Evolutionary conservation across 2,329 filamentous ascomycete species (phyloP).

Genomic region (Xylaria digitata): DNA sequence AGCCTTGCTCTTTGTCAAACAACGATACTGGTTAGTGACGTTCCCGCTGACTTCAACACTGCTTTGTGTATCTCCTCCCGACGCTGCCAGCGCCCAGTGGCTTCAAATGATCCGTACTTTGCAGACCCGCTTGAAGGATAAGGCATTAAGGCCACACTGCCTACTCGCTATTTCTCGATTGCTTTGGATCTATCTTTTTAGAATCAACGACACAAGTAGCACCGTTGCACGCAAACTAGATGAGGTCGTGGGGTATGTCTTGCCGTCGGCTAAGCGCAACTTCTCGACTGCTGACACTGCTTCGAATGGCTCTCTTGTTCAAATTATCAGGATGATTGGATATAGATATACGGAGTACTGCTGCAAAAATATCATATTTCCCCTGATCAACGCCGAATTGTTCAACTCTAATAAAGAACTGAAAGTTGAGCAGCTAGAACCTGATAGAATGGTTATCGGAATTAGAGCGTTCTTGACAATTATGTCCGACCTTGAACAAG

Average conservation of each 20-base stretch:
- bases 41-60: constrained; percentile 90
- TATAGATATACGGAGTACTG: constrained; percentile 95
- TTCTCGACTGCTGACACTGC: constrained; percentile 84
- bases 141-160: constrained; percentile 79
- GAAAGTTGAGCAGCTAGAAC: constrained; percentile 91
- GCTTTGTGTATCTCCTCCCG: constrained; percentile 86
- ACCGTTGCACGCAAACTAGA: constrained; percentile 83
- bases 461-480: constrained; percentile 94
- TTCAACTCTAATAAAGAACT: constrained; percentile 81
- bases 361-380: constrained; percentile 93
- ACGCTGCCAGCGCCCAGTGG: constrained; percentile 89
- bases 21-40: constrained; percentile 88
- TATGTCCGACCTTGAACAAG: constrained; percentile 91
- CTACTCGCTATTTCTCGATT: constrained; percentile 90
- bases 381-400: constrained; percentile 91
- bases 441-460: constrained; percentile 96
- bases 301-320: constrained; percentile 90
- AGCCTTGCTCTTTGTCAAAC: constrained; percentile 87
- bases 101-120: constrained; percentile 81
- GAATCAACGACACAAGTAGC: constrained; percentile 77
- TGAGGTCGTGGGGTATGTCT: constrained; percentile 85
- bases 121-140: constrained; percentile 86
- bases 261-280: constrained; percentile 82
- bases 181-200: constrained; percentile 94
- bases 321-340: constrained; percentile 93